Base-by-base conservation (phyloP, 1,284 basidiomycete species). In the Cutaneotrichosporon sp. region DNA sequence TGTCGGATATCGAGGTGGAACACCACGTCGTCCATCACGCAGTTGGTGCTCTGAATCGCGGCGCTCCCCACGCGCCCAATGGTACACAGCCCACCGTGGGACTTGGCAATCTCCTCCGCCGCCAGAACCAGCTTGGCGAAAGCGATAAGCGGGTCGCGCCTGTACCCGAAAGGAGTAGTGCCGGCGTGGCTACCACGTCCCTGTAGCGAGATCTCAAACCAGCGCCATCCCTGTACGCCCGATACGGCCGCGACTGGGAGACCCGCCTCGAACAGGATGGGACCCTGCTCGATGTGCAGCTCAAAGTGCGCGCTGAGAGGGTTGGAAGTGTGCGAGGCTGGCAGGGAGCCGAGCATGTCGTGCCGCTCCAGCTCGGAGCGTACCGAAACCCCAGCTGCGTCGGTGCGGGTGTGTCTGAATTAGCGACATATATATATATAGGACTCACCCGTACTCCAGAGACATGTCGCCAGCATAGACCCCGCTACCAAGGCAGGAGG, bases 221-320 rank as follows among this genome's bases (percentile, higher is more conserved):
- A 75, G 34, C 56, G 51, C 47, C 65, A 70, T 3, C 60, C 73
- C 56, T 75, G 73, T 0, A 67, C 73, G 10, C 73, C 73, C 4
- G 42, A 38, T 18, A 75, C 73, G 18, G 66, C 60, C 26, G 61
- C 69, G 42, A 72, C 67, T 3, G 58, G 60, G 2, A 58, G 52
- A 10, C 42, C 57, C 14, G 60, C 61, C 13, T 32, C 42, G 40
- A 68, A 63, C n/a, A 75, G 66, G 31, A 75, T 66, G 6, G 73
- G 73, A 11, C 73, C 73, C 59, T 75, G 73, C 60, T 75, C 65
- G 58, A 75, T 75, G 58, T 75, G 73, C 8, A 74, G 62, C 65
- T 75, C 73, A 56, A 73, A 75, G 61, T 74, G 74, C 1, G 72
- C 72, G 14, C 50, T 64, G 18, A 75, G 64, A 0, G 72, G 72